A percentile compares a stretch with the other conserved stretches of the same genome.
phyloP scores from a whole-genome alignment of 371 early-diverging fungal genomes.

The Mucor plumbeus region DNA sequence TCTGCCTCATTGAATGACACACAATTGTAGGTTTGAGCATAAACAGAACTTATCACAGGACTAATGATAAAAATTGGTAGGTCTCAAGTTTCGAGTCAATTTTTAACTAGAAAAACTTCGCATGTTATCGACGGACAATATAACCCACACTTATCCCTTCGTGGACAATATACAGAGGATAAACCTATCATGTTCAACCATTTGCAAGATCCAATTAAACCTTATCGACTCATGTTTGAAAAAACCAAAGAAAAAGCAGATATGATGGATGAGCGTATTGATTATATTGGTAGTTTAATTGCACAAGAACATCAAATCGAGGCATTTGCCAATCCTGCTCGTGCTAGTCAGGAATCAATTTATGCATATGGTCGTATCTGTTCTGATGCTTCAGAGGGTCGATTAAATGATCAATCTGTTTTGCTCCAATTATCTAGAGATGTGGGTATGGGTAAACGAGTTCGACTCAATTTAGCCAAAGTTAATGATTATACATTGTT shows the following conservation, averaged over 20 bases:
- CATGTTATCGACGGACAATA: slow-evolving; percentile 41
- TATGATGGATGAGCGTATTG: slow-evolving; percentile 73
- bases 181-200: slow-evolving; percentile 28
- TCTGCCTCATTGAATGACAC: slow-evolving; percentile 5
- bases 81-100: slow-evolving; percentile 15
- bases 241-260: slow-evolving; percentile 76
- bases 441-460: slow-evolving; percentile 75
- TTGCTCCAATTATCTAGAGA: slow-evolving; percentile 78
- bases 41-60: neutral
- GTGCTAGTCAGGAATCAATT: slow-evolving; percentile 51
- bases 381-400: slow-evolving; percentile 62
- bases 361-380: slow-evolving; percentile 72
- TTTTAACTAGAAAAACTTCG: slow-evolving; percentile 28
- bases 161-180: neutral
- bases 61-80: neutral
- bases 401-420: slow-evolving; percentile 72
- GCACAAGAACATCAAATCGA: slow-evolving; percentile 52
- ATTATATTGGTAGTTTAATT: slow-evolving; percentile 64
- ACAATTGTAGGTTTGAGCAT: slow-evolving; percentile 22
- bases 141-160: slow-evolving; percentile 29
- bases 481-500: slow-evolving; percentile 67
- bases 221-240: slow-evolving; percentile 91
- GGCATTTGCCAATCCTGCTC: slow-evolving; percentile 66
- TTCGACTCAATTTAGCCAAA: slow-evolving; percentile 61
- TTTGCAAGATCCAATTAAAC: slow-evolving; percentile 56